Percentiles rank a stretch among this genome's conserved stretches.
These are phyloP conservation scores for Chiua virens DNA, from an alignment of 768 basidiomycete species.

Conservation along the genomic window DNA sequence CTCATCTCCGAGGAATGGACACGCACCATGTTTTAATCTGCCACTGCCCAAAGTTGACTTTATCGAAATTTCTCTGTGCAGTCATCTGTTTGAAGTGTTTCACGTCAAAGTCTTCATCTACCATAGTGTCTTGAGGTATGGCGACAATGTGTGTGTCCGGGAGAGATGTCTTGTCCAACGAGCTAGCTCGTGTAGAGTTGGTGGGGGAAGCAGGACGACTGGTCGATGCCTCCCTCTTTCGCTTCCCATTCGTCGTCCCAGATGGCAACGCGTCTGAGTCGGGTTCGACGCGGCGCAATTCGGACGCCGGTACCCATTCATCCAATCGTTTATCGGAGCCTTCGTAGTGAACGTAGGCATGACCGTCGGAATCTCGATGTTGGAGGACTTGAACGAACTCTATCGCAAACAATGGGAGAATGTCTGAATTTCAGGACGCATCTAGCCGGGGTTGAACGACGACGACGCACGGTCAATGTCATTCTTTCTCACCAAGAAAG, in stretches of 20 bases:
- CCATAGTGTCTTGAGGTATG: constrained; percentile 40
- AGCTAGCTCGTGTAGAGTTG: constrained; percentile 24
- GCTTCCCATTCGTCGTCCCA: constrained; percentile 33
- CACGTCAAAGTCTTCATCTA: constrained; percentile 71
- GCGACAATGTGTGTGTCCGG: constrained; percentile 14
- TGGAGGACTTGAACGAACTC: constrained; percentile 54
- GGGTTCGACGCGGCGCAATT: constrained; percentile 33
- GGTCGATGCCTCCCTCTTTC: constrained; percentile 24
- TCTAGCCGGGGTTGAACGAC: constrained; percentile 11
- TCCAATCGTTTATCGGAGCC: constrained; percentile 71
- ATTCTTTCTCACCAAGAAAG: constrained; percentile 33
- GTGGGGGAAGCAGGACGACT: constrained; percentile 17
- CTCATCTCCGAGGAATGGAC: not conserved
- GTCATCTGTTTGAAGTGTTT: constrained; percentile 66
- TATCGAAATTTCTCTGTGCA: constrained; percentile 80
- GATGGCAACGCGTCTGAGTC: constrained; percentile 17
- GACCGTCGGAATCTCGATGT: constrained; percentile 39
- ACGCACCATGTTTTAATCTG: constrained; percentile 86
- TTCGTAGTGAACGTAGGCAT: constrained; percentile 72
- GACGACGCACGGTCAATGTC: constrained; percentile 36
- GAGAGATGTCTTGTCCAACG: constrained; percentile 8
- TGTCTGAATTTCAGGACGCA: constrained; percentile 8
- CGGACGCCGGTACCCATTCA: constrained; percentile 62
- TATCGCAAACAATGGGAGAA: constrained; percentile 19
- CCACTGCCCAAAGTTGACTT: constrained; percentile 82